phyloP scores from a whole-genome alignment of 108 stramenopile species.

The Cyclotella kingstonii region DNA sequence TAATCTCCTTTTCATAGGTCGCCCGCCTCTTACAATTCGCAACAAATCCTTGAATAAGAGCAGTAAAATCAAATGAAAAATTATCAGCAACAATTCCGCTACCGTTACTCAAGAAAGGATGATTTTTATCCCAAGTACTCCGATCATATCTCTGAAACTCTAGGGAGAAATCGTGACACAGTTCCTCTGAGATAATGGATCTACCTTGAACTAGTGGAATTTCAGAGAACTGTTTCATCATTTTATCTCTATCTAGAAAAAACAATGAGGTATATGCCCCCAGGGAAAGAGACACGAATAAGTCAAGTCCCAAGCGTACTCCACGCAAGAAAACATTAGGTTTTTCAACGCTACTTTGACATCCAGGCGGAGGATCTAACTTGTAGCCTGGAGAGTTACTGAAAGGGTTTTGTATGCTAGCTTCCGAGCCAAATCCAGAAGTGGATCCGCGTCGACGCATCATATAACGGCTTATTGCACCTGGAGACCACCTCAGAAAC shows the following conservation, averaged over 20 bases:
- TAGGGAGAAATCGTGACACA: constrained; percentile 27
- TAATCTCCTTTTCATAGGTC: constrained; percentile 35
- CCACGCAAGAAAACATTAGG: constrained; percentile 28
- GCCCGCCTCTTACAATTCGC: constrained; percentile 33
- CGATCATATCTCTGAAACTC: constrained; percentile 35
- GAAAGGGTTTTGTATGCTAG: constrained; percentile 26
- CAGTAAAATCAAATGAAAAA: constrained; percentile 13
- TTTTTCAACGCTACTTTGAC: neutral
- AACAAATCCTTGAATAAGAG: constrained; percentile 34
- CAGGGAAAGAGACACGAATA: constrained; percentile 35
- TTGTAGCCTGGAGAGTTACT: constrained; percentile 24
- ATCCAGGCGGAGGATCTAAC: constrained; percentile 17
- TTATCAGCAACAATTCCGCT: neutral
- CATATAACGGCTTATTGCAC: constrained; percentile 21
- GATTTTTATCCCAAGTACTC: constrained; percentile 29
- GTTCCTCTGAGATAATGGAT: constrained; percentile 37
- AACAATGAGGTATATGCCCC: constrained; percentile 38
- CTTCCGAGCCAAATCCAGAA: neutral
- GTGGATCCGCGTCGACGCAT: constrained; percentile 16
- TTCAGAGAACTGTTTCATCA: constrained; percentile 29
- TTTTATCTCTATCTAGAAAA: constrained; percentile 28
- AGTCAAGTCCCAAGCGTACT: constrained; percentile 24
- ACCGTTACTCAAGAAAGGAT: constrained; percentile 26
- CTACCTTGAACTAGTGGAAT: constrained; percentile 38
- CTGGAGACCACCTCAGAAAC: constrained; percentile 25